Evolutionary conservation across 148 eudicot species (phyloP), one percentile per base, ranked within the genome.

Genomic region (Silene conica): DNA sequence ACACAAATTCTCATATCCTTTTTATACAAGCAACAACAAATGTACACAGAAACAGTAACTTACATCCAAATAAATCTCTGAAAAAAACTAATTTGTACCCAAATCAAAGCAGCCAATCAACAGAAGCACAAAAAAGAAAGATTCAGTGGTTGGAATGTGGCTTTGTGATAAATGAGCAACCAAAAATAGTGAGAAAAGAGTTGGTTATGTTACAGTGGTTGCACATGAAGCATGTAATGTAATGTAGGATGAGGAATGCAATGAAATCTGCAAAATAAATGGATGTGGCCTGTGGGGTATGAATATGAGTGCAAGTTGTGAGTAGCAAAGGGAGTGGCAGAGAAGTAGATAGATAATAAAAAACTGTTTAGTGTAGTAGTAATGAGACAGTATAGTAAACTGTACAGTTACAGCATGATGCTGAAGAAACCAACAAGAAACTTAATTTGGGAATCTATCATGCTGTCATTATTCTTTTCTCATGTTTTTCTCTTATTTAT

Each of bases 361-460:
- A 19, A 16, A 50, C 55, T 50, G 55, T 50, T 9, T 60, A 60
- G 64, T 23, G 21, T 50, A 50, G 55, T 48, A 13, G 31, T 60
- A 60, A 67, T 20, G 54, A 67, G 28, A 46, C 26, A 19, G 26
- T 67, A 67, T 21, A 45, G 45, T 38, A 38, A 38, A 38, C 43
- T 38, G 43, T 38, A 38, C 43, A 1, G 34, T 31, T 38, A 38
- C 43, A 38, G 34, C 43, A 38, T 7, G 21, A 26, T 31, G 28
- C 46, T 73, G 69, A 74, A 74, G 71, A 68, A 69, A 67, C 31
- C 31, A 28, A 74, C 78, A 74, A 63, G 54, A 69, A 69, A 68
- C 68, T 23, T 45, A 56, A 48, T 7, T 59, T 19, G 26, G 38
- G 82, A 79, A 70, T 74, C 74, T 55, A 3, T 31, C 8, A 60